A percentile compares a stretch with the other conserved stretches of the same genome.
Evolutionary conservation across 2,329 filamentous ascomycete genomes (phyloP).

Genomic region (Cercospora berteroae): DNA sequence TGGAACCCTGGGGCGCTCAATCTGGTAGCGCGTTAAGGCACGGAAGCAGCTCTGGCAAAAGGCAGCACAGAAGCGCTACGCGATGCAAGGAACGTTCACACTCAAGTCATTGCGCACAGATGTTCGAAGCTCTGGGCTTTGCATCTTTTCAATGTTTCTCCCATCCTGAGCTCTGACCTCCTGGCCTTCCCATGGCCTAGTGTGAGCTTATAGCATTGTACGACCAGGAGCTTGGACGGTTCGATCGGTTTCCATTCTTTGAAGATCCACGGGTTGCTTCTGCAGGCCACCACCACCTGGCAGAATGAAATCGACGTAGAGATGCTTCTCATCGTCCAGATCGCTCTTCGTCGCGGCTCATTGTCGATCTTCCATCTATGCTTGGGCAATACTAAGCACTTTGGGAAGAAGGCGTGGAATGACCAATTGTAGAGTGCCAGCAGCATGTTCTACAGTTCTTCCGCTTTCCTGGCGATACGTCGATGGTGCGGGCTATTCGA

Average conservation of each 20-base stretch:
- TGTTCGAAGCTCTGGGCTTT: neutral
- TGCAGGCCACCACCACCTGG: no score
- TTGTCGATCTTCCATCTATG: neutral
- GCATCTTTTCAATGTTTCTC: no score
- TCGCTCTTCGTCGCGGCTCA: neutral
- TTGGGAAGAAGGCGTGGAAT: neutral
- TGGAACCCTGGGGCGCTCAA: neutral
- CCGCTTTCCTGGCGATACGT: neutral
- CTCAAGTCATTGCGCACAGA: neutral
- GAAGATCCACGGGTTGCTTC: no score
- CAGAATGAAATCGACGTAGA: no score
- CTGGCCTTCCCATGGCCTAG: no score
- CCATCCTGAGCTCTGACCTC: no score
- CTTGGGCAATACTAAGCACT: no score
- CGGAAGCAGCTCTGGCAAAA: no score
- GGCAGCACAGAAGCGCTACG: neutral
- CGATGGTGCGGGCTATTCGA: neutral
- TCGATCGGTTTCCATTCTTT: no score
- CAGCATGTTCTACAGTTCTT: neutral
- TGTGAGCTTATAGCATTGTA: no score
- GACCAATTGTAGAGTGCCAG: neutral
- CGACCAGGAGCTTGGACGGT: no score
- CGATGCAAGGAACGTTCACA: neutral
- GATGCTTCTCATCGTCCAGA: no score
- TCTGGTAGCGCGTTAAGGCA: neutral